These are phyloP conservation scores for Chaetoceros tenuissimus DNA, from an alignment of 108 stramenopile species.

Conservation along the genomic window DNA sequence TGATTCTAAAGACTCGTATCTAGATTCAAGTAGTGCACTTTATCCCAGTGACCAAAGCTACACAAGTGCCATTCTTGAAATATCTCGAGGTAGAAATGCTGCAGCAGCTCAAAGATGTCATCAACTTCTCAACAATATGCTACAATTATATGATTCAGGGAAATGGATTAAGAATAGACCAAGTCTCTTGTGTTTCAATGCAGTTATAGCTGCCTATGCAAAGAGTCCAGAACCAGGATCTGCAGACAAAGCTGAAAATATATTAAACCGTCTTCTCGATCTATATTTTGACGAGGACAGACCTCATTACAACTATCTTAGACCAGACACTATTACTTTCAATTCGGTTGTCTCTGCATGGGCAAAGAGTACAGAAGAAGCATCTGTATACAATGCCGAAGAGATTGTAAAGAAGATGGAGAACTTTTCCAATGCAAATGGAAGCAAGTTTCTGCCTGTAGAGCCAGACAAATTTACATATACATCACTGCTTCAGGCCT, in stretches of 20 bases:
- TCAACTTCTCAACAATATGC: conserved; percentile 32
- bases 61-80: conserved; percentile 14
- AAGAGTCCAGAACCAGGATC: conserved; percentile 15
- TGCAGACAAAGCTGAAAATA: conserved; percentile 16
- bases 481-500: conserved; percentile 2
- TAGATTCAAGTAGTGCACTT: not conserved
- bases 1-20: not conserved
- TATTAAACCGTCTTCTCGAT: conserved; percentile 11
- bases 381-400: conserved; percentile 2
- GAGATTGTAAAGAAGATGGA: not conserved
- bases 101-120: conserved; percentile 18
- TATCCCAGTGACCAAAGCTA: not conserved
- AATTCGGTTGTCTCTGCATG: conserved; percentile 4
- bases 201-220: conserved; percentile 54
- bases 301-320: not conserved
- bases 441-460: not conserved
- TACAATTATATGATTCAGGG: conserved; percentile 26
- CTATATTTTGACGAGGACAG: not conserved
- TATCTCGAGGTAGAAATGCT: conserved; percentile 10
- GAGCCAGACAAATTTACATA: conserved; percentile 2
- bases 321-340: not conserved
- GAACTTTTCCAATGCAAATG: not conserved
- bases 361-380: not conserved
- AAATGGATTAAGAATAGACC: conserved; percentile 29
- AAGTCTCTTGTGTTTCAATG: conserved; percentile 39